A percentile compares a stretch with the other conserved stretches of the same genome.
Evolutionary conservation across 1,284 basidiomycete species (phyloP).

Genomic region (Ustilago trichophora): DNA sequence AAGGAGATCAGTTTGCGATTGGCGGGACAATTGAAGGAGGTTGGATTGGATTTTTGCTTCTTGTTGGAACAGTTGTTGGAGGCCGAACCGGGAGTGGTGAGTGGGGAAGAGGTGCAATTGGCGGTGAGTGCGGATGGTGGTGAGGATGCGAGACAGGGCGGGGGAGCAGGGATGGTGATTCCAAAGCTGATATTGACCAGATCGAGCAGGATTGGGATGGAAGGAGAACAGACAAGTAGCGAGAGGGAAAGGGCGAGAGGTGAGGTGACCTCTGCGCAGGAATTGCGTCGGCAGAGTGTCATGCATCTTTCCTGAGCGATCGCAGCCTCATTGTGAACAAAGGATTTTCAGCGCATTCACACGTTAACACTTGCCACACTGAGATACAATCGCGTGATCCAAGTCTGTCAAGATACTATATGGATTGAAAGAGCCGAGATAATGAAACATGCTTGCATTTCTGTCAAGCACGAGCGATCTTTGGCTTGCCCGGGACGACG

Average conservation of each 20-base stretch:
- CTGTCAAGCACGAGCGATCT: constrained; percentile 26
- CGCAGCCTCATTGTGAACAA: too few species aligned
- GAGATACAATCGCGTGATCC: too few species aligned
- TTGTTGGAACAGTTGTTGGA: constrained; percentile 22
- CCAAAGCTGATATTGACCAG: constrained; percentile 15
- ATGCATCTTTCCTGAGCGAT: constrained; percentile 25
- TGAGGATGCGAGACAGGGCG: neutral
- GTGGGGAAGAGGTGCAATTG: neutral
- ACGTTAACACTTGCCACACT: too few species aligned
- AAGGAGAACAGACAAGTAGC: neutral
- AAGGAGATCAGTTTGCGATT: constrained; percentile 55
- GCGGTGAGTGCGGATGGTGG: neutral
- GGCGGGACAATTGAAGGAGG: constrained; percentile 32
- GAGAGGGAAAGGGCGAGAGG: neutral
- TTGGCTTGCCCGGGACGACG: constrained; percentile 64
- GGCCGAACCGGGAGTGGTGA: constrained; percentile 1
- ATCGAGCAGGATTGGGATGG: constrained; percentile 19
- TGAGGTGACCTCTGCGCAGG: constrained; percentile 24
- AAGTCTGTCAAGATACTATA: too few species aligned
- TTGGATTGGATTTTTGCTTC: constrained; percentile 36
- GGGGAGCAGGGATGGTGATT: neutral
- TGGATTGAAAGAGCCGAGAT: too few species aligned
- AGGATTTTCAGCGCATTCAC: too few species aligned
- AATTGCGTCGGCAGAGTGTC: constrained; percentile 42
- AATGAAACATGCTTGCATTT: neutral